Evolutionary conservation across 1,284 basidiomycete genomes (phyloP).

Genomic region (Papiliotrema laurentii): DNA sequence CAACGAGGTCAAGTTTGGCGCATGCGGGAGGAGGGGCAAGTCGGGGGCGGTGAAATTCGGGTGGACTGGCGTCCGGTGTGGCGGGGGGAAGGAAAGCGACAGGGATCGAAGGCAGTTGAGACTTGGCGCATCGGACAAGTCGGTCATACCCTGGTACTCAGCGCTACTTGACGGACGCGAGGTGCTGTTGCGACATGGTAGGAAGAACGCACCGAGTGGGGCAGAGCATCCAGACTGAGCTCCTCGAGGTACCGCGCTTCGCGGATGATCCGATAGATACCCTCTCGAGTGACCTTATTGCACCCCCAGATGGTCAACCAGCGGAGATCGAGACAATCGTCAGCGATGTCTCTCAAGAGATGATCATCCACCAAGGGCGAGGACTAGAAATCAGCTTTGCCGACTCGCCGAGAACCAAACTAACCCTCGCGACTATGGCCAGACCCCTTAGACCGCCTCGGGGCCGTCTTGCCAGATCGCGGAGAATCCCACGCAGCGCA

Average conservation of each 20-base stretch:
- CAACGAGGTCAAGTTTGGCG: constrained; percentile 21
- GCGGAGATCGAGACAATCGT: constrained; percentile 21
- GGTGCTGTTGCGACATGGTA: not conserved
- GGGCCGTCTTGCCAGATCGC: constrained; percentile 15
- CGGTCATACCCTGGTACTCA: constrained; percentile 19
- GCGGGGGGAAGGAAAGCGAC: constrained; percentile 30
- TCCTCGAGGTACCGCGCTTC: constrained; percentile 32
- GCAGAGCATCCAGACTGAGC: constrained; percentile 36
- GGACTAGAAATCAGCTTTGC: constrained; percentile 14
- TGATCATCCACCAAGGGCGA: constrained; percentile 35
- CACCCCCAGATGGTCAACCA: constrained; percentile 40
- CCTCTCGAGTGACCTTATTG: constrained; percentile 27
- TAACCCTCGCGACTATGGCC: constrained; percentile 37
- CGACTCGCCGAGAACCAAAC: constrained; percentile 1
- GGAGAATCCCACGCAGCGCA: constrained; percentile 19
- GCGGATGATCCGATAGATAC: constrained; percentile 29
- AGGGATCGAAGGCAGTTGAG: constrained; percentile 21
- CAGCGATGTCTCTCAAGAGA: constrained; percentile 26
- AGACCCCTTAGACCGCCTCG: constrained; percentile 32
- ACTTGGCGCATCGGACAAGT: constrained; percentile 22
- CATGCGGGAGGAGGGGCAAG: constrained; percentile 24
- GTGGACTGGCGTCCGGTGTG: constrained; percentile 11
- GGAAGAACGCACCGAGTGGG: constrained; percentile 26
- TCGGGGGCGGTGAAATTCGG: constrained; percentile 11
- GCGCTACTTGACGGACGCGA: not conserved